A percentile compares a stretch with the other conserved stretches of the same genome.
Conservation (phyloP, 2,329 filamentous ascomycete genomes). For the Didymella arachidicola region DNA sequence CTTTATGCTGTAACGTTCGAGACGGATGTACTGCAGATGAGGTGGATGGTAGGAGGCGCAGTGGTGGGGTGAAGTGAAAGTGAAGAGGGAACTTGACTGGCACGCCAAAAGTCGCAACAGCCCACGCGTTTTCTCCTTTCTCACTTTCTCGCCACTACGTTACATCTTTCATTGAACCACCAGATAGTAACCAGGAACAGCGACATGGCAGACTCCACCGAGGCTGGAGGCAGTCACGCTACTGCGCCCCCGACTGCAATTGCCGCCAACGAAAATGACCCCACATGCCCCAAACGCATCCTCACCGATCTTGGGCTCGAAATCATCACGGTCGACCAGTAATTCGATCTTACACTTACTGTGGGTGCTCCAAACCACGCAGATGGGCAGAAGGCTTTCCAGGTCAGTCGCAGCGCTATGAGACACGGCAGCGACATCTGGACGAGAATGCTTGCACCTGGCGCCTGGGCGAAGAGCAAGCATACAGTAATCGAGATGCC, state of each 20-base stretch:
- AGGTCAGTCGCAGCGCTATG: slow-evolving; percentile 11
- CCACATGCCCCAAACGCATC: neutral
- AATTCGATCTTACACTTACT: slow-evolving; percentile 19
- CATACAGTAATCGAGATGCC: slow-evolving; percentile 9
- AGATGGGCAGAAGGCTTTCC: slow-evolving; percentile 6
- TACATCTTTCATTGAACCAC: neutral
- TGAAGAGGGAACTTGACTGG: neutral
- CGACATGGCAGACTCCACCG: neutral
- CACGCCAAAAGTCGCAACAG: neutral
- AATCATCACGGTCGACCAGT: slow-evolving; percentile 7
- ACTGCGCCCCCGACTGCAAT: neutral
- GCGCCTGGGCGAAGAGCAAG: slow-evolving; percentile 9
- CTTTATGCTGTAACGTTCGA: neutral
- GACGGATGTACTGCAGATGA: neutral
- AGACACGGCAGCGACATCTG: slow-evolving; percentile 15
- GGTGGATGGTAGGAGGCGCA: neutral
- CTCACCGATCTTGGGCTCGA: neutral
- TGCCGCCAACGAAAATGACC: neutral
- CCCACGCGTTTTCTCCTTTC: neutral
- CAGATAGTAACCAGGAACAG: neutral
- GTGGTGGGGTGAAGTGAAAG: neutral
- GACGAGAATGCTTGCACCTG: slow-evolving; percentile 13
- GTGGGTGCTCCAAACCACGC: slow-evolving; percentile 6
- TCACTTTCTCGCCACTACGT: neutral
- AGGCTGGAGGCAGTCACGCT: neutral